Base-by-base conservation (phyloP, 495 filamentous ascomycete species). In the Durotheca rogersii region DNA sequence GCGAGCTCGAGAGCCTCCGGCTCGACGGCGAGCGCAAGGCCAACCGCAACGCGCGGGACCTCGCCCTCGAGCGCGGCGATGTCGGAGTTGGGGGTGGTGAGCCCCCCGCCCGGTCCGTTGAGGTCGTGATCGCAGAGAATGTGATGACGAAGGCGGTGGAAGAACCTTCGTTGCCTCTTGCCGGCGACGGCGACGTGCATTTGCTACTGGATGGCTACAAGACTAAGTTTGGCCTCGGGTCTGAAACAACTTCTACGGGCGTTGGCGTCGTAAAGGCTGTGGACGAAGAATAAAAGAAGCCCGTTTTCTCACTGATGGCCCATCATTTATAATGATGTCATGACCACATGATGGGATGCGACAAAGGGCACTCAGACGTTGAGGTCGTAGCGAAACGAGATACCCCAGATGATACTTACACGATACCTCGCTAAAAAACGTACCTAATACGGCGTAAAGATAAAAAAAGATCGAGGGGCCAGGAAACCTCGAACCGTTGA, bases 21-120 rank as follows among this genome's bases (percentile, higher is more conserved):
- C 59, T 76, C 20, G 64, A 68, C 21, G 62, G 65, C 29, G 62
- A 71, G 56, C 41, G 55, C 37, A 60, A 68, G 29, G 61, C 51
- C 6, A 56, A 56, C 32, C 42, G 51, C 23, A 63, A 75, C n/a
- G 63, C 65, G 9, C 66, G 58, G 16, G 67, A 73, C 27, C 62
- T 84, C 4, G 77, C 79, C 3, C 51, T 74, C 0, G 82, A 86
- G 56, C 71, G 81, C 33, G 81, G 81, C 14, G 74, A 78, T 42
- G 65, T 47, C 38, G 19, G 15, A 16, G 47, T 20, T 11, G 48
- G 41, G 25, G 19, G 15, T 12, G 47, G 20, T 11, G 48, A 43
- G 25, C 42, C 16, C 7, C 16, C 36, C 48, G 48, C 16, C 44
- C 53, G 41, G 46, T 47, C 32, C 40, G 65, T 69, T 42, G 72